A percentile compares a stretch with the other conserved stretches of the same genome.
phyloP scores from a whole-genome alignment of 257 asterid genomes.

The Solanum arcanum region DNA sequence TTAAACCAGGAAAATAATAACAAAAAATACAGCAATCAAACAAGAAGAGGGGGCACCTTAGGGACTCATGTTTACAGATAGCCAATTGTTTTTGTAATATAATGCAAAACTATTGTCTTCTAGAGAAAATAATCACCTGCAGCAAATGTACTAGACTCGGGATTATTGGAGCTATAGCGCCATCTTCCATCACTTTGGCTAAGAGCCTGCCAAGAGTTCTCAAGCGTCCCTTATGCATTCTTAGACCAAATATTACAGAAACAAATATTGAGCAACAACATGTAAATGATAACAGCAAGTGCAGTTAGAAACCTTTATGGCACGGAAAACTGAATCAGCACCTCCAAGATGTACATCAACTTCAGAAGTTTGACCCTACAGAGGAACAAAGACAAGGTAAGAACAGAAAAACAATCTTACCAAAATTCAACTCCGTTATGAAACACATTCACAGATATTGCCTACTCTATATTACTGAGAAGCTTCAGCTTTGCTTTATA shows the following conservation, averaged over 20 bases:
- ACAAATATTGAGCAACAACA: not conserved
- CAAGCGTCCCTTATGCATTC: not conserved
- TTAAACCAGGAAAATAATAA: not conserved
- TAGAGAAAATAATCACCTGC: conserved; percentile 47
- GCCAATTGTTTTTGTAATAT: not conserved
- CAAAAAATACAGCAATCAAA: not conserved
- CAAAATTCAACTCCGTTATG: not conserved
- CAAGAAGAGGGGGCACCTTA: not conserved
- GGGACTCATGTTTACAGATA: not conserved
- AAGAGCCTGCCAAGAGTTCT: conserved; percentile 52
- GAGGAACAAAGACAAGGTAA: not conserved
- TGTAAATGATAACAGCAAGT: not conserved
- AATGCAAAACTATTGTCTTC: not conserved
- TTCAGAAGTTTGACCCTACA: conserved; percentile 66
- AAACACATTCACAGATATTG: not conserved
- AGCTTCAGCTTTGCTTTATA: not conserved
- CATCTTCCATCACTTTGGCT: conserved; percentile 99
- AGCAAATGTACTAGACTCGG: conserved; percentile 79
- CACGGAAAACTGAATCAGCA: conserved; percentile 59
- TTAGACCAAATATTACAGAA: not conserved
- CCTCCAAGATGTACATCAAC: conserved; percentile 55
- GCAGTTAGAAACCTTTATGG: conserved; percentile 52
- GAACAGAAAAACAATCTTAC: not conserved
- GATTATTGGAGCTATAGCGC: conserved; percentile 75
- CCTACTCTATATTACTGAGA: not conserved